phyloP scores from a whole-genome alignment of 2,329 filamentous ascomycete genomes.

The Tolypocladium cylindrosporum region DNA sequence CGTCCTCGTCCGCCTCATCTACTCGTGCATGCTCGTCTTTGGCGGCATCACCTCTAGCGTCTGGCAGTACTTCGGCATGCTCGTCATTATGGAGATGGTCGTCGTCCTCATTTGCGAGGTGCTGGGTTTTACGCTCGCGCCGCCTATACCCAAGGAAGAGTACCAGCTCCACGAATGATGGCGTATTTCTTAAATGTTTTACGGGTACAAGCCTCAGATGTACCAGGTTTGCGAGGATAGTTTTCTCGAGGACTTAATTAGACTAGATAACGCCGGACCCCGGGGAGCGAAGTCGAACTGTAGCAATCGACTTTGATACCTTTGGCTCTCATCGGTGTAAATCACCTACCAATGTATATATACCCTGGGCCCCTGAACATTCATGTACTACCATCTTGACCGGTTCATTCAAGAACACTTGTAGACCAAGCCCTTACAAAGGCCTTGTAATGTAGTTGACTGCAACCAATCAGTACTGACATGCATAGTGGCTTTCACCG shows the following conservation, averaged over 20 bases:
- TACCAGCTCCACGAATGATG: not conserved
- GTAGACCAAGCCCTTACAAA: no score
- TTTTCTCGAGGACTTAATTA: no score
- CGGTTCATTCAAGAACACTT: no score
- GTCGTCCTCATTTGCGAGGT: constrained; percentile 19
- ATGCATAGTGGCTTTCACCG: no score
- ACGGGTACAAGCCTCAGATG: not conserved
- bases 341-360: no score
- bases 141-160: not conserved
- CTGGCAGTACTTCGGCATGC: constrained; percentile 21
- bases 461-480: no score
- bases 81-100: constrained; percentile 22
- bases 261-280: no score
- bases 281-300: not conserved
- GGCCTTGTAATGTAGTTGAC: no score
- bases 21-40: constrained; percentile 19
- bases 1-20: constrained; percentile 20
- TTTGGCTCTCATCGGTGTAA: no score
- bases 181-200: not conserved
- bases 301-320: not conserved
- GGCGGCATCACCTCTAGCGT: constrained; percentile 9
- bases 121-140: constrained; percentile 17
- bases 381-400: no score
- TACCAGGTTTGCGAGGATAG: not conserved
- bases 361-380: no score